Evolutionary conservation across 495 filamentous ascomycete genomes (phyloP).

Genomic region (Neurospora sp.): DNA sequence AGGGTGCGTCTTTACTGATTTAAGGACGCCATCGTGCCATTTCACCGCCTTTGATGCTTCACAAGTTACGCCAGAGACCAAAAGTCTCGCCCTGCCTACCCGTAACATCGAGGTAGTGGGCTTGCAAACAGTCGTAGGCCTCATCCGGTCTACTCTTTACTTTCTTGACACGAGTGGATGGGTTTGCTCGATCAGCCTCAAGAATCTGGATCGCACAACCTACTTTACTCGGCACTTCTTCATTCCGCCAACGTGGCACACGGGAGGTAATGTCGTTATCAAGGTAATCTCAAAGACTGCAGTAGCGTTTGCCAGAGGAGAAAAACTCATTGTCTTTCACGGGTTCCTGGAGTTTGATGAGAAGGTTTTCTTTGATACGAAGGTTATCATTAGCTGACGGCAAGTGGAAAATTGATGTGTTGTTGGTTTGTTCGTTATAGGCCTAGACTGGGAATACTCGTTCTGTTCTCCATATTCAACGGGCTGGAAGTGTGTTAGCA

Average conservation of each 20-base stretch:
- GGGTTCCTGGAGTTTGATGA: slow-evolving; percentile 13
- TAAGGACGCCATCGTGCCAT: no score
- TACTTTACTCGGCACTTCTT: slow-evolving; percentile 11
- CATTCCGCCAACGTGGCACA: slow-evolving; percentile 12
- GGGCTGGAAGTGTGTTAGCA: no score
- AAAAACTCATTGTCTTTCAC: slow-evolving; percentile 5
- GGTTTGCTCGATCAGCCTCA: slow-evolving; percentile 9
- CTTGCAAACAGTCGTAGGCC: slow-evolving; percentile 1
- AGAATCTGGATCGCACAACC: not conserved
- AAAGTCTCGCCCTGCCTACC: no score
- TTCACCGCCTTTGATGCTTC: no score
- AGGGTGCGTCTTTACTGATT: no score
- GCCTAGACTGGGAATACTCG: not conserved
- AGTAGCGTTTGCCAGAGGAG: not conserved
- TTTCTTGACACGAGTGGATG: slow-evolving; percentile 7
- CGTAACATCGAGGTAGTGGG: no score
- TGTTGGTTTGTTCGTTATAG: no score
- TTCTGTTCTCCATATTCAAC: no score
- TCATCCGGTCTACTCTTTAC: slow-evolving; percentile 1
- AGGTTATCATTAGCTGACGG: not conserved
- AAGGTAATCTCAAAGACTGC: slow-evolving; percentile 1
- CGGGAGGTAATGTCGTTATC: not conserved
- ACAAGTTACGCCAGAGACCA: no score
- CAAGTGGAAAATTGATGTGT: no score
- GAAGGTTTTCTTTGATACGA: slow-evolving; percentile 8